phyloP scores from a whole-genome alignment of 1,284 basidiomycete genomes.

The Taiwanofungus camphoratus region DNA sequence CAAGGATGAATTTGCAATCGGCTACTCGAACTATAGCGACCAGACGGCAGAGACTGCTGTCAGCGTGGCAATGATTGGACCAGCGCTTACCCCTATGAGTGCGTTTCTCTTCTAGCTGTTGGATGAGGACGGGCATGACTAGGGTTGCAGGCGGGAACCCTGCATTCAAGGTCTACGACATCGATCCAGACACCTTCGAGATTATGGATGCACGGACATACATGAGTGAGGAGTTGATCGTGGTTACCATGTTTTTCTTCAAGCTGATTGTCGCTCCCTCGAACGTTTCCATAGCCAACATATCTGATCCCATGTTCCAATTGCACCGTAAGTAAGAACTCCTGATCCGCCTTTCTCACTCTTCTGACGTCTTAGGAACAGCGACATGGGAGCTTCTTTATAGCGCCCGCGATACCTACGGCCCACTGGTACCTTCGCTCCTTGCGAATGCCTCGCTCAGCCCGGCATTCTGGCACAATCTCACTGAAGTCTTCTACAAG shows the following conservation, averaged over 20 bases:
- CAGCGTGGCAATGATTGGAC: slow-evolving; percentile 43
- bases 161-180: slow-evolving; percentile 47
- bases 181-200: slow-evolving; percentile 49
- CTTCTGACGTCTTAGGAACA: no score
- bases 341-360: no score
- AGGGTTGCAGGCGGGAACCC: slow-evolving; percentile 38
- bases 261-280: background rate
- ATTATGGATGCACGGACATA: slow-evolving; percentile 44
- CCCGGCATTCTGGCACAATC: slow-evolving; percentile 55
- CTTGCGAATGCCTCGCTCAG: slow-evolving; percentile 25
- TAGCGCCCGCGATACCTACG: slow-evolving; percentile 48
- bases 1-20: slow-evolving; percentile 51
- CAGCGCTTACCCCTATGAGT: slow-evolving; percentile 54
- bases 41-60: slow-evolving; percentile 44
- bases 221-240: slow-evolving; percentile 27
- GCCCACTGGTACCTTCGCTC: slow-evolving; percentile 34
- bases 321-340: slow-evolving; percentile 23
- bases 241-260: background rate
- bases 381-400: slow-evolving; percentile 53
- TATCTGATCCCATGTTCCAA: slow-evolving; percentile 35
- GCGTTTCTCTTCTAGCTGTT: slow-evolving; percentile 9
- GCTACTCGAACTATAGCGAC: slow-evolving; percentile 49
- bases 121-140: background rate
- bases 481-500: slow-evolving; percentile 48
- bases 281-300: slow-evolving; percentile 27